Evolutionary conservation across 805 yeast species (phyloP).

Genomic region (Yarrowia yakushimensis): DNA sequence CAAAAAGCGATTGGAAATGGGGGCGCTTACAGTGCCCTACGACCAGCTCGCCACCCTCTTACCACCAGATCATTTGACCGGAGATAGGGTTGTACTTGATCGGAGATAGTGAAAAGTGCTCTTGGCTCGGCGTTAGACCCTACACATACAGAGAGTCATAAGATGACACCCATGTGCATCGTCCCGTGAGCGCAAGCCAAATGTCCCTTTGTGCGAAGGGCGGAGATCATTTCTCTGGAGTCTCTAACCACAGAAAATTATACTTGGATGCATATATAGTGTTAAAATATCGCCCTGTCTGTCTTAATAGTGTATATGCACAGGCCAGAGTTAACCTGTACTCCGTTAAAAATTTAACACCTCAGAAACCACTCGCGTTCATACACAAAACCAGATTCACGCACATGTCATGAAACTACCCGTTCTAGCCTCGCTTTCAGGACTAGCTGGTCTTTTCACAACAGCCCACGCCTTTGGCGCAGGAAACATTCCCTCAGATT

Average conservation of each 20-base stretch:
- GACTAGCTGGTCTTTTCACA: constrained; percentile 15
- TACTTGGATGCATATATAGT: neutral
- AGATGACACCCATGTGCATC: neutral
- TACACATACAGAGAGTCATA: neutral
- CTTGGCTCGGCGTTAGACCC: too few species aligned
- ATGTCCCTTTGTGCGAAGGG: neutral
- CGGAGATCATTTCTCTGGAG: neutral
- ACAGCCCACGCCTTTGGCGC: constrained; percentile 32
- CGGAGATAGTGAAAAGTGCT: neutral
- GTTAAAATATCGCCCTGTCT: constrained; percentile 1
- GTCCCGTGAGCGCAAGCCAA: constrained; percentile 11
- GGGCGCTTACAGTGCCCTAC: neutral
- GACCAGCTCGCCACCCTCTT: neutral
- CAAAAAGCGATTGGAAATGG: neutral
- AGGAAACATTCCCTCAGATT: constrained; percentile 32
- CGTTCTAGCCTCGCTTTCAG: constrained; percentile 19
- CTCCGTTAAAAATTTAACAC: constrained; percentile 18
- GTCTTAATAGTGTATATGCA: constrained; percentile 8
- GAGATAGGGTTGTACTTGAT: neutral
- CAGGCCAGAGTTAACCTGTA: neutral
- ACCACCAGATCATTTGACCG: constrained; percentile 1
- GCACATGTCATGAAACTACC: constrained; percentile 23
- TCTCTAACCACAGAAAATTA: neutral
- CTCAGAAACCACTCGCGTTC: constrained; percentile 12
- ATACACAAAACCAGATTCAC: constrained; percentile 11